Evolutionary conservation across 345 rosid genomes (phyloP), one percentile per base, ranked within the genome.

Genomic region (Gynandropsis gynandra): DNA sequence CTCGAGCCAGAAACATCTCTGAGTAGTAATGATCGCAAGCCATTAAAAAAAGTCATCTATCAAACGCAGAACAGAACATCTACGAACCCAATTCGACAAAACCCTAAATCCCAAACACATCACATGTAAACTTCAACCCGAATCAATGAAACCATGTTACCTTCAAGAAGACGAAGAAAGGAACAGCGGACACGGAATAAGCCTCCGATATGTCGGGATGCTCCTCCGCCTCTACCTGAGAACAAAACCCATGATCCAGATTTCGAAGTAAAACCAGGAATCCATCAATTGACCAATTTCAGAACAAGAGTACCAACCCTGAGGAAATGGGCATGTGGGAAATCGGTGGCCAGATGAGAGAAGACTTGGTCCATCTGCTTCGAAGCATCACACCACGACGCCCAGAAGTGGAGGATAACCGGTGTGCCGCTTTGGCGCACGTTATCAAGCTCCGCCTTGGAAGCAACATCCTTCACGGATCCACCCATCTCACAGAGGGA

Each of bases 291-390:
- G 10, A 14, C 1, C 6, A 0, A 18, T 6, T 45, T 1, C n/a
- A 17, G 38, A 37, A 11, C 2, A n/a, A 19, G n/a, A 54, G 16
- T 10, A 57, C 62, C 36, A 46, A 93, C 99, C 87, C 85, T 77
- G 51, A 93, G 75, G 70, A 88, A 93, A 17, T 75, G 78, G 36
- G 81, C 72, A 34, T 63, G 72, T 27, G 99, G 99, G 75, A 93
- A 88, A 71, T 93, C 99, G 12, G 78, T 76, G 47, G 94, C 79
- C 56, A 93, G 97, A 33, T 81, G 94, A 50, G 95, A 75, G 58
- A 93, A 93, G 48, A 88, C 89, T 77, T 81, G 71, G 75, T 93
- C 97, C 99, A 93, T 93, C 59, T 88, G 99, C 74, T 93, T 93
- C 15, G 97, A 93, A 11, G 99, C 89, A 4, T 85, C 95, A 47